A percentile compares a stretch with the other conserved stretches of the same genome.
Conservation (phyloP, 306 rosid species). For the Cicer judaicum region DNA sequence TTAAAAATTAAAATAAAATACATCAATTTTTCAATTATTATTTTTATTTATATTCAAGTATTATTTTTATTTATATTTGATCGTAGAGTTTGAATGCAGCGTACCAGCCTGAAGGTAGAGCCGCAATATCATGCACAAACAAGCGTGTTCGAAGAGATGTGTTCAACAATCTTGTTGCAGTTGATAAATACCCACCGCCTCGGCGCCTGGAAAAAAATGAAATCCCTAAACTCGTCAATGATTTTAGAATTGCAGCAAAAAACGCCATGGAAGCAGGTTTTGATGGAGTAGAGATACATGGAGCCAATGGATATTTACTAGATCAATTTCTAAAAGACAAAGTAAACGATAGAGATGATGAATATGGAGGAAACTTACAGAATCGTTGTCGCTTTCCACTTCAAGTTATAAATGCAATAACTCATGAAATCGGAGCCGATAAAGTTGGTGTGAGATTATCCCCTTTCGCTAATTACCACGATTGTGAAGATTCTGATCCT, state of each 20-base stretch:
- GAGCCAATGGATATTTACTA: conserved; percentile 51
- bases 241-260: conserved; percentile 49
- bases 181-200: conserved; percentile 44
- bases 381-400: conserved; percentile 70
- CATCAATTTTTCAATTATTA: too few species aligned
- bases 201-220: conserved; percentile 39
- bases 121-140: conserved; percentile 49
- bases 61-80: too few species aligned
- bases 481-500: conserved; percentile 65
- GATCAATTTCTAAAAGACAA: conserved; percentile 53
- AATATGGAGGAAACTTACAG: conserved; percentile 54
- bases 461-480: conserved; percentile 59
- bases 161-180: not conserved
- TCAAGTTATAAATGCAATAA: conserved; percentile 57
- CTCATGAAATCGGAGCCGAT: conserved; percentile 58
- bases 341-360: conserved; percentile 50
- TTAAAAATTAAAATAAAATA: too few species aligned
- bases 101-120: conserved; percentile 42
- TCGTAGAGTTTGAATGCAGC: not conserved
- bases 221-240: conserved; percentile 40
- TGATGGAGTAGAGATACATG: conserved; percentile 61
- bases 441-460: conserved; percentile 75
- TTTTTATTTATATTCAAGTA: too few species aligned
- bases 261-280: conserved; percentile 55
- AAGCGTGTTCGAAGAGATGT: conserved; percentile 39